phyloP scores from a whole-genome alignment of 164 flowering plant species.

The Annona cherimola region DNA sequence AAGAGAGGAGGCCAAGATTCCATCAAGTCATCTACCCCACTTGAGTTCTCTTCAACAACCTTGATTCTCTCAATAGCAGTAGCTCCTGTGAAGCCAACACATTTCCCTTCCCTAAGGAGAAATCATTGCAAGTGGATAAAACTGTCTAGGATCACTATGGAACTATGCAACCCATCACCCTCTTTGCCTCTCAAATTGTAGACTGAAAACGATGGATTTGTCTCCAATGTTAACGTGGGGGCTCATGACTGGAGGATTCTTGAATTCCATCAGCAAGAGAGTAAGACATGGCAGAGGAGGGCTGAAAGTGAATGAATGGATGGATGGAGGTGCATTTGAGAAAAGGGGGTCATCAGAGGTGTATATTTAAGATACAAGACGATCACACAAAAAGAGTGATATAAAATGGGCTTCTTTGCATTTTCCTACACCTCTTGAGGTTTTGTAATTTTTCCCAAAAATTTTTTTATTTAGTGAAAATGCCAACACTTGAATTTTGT shows the following conservation, averaged over 20 bases:
- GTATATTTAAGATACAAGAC: no score
- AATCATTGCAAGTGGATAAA: constrained; percentile 18
- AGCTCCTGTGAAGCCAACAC: constrained; percentile 1
- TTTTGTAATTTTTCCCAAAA: no score
- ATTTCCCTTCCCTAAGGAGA: constrained; percentile 36
- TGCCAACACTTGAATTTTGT: no score
- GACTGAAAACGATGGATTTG: constrained; percentile 59
- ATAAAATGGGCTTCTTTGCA: no score
- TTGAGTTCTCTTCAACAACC: constrained; percentile 2
- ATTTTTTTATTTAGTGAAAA: no score
- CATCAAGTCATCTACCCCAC: neutral
- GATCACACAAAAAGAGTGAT: no score
- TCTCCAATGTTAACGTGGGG: constrained; percentile 33
- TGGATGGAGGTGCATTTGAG: no score
- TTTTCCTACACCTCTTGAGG: no score
- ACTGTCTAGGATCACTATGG: constrained; percentile 36
- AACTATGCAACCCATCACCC: constrained; percentile 29
- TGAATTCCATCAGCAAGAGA: constrained; percentile 18
- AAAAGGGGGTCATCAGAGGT: no score
- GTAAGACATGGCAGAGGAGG: constrained; percentile 39
- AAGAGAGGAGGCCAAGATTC: constrained; percentile 15
- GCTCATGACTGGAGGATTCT: constrained; percentile 11
- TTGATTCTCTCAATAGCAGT: constrained; percentile 11
- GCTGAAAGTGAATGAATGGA: constrained; percentile 23
- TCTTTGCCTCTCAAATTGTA: constrained; percentile 19